Conservation (phyloP, 305 asterid genomes). For the Fraxinus floribunda region DNA sequence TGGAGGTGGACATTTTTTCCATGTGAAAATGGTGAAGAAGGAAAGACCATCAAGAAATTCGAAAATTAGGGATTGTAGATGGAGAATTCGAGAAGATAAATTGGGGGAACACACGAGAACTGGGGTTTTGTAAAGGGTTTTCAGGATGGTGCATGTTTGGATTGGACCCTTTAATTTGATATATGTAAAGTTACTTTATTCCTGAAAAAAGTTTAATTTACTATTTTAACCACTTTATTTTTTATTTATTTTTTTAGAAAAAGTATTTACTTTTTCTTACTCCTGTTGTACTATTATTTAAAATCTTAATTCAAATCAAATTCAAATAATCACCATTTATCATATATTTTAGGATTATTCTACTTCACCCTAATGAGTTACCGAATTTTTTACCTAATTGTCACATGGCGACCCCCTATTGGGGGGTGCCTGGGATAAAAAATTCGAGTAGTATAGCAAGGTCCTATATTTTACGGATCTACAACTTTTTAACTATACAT, state of each 20-base stretch:
- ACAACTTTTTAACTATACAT: too few species aligned
- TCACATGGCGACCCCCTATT: too few species aligned
- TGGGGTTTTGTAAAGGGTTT: constrained; percentile 45
- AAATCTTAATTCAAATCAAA: too few species aligned
- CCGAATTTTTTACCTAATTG: too few species aligned
- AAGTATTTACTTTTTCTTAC: not conserved
- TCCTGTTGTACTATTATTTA: too few species aligned
- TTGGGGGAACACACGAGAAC: not conserved
- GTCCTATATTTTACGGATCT: too few species aligned
- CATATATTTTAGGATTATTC: too few species aligned
- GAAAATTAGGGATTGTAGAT: not conserved
- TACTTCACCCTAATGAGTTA: too few species aligned
- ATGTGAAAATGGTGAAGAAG: constrained; percentile 42
- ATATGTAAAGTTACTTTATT: not conserved
- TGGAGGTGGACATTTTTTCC: constrained; percentile 36
- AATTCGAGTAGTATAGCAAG: too few species aligned
- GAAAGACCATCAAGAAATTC: constrained; percentile 25
- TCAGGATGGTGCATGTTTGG: not conserved
- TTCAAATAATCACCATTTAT: too few species aligned
- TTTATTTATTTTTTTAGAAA: not conserved
- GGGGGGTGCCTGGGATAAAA: too few species aligned
- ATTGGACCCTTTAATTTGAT: not conserved
- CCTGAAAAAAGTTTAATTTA: not conserved
- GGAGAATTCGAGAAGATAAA: constrained; percentile 5
- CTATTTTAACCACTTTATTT: not conserved